Conservation (phyloP, 1,139 yeast genomes). For the Zygotorulaspora mrakii region DNA sequence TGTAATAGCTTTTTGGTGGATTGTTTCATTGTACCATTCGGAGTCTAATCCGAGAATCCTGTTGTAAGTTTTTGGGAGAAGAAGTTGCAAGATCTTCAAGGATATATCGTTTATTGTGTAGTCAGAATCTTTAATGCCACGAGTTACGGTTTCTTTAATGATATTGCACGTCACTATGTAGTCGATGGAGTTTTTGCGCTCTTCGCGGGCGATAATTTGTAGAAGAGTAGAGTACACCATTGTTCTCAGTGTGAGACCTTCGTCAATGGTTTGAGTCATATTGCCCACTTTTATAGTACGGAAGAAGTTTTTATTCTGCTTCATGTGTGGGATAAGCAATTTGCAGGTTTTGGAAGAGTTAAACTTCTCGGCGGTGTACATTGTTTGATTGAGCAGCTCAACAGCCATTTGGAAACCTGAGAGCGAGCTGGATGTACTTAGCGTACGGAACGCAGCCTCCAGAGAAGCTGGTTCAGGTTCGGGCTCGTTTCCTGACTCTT, state of each 20-base stretch:
- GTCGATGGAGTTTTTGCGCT: background rate
- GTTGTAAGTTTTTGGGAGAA: conserved; percentile 9
- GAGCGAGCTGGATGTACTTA: background rate
- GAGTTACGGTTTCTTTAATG: conserved; percentile 12
- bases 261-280: conserved; percentile 25
- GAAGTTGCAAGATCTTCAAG: conserved; percentile 1
- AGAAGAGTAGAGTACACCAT: conserved; percentile 16
- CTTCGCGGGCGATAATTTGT: conserved; percentile 8
- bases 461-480: background rate
- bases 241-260: conserved; percentile 17
- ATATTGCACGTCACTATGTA: conserved; percentile 6
- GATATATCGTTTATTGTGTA: conserved; percentile 6
- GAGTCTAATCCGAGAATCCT: conserved; percentile 12
- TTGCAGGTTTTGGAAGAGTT: conserved; percentile 5
- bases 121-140: conserved; percentile 15
- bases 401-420: conserved; percentile 5
- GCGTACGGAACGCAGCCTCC: background rate
- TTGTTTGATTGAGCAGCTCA: conserved; percentile 8
- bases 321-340: conserved; percentile 12
- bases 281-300: conserved; percentile 27
- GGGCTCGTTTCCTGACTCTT: background rate
- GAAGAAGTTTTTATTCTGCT: conserved; percentile 19
- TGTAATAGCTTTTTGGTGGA: conserved; percentile 5
- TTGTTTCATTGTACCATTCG: conserved; percentile 11
- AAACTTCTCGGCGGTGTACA: conserved; percentile 4